Conservation (phyloP, 2,329 filamentous ascomycete species). For the Aspergillus aculeatus region DNA sequence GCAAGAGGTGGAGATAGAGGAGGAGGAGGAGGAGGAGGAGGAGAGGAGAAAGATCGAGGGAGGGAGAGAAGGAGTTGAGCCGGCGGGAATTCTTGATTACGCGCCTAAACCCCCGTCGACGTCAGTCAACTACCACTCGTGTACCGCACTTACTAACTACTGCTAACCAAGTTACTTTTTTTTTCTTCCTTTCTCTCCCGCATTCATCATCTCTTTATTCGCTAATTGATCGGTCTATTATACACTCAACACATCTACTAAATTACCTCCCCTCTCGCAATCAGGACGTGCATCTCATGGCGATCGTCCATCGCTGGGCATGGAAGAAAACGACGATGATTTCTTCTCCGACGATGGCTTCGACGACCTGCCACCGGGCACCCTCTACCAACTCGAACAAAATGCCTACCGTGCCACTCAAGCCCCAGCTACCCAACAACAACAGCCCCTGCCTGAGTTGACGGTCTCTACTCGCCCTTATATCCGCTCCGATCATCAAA, state of each 20-base stretch:
- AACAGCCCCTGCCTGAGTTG: conserved; percentile 5
- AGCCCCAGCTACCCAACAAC: conserved; percentile 26
- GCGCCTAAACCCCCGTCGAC: background rate
- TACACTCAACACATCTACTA: background rate
- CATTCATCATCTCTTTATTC: conserved; percentile 18
- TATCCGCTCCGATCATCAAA: conserved; percentile 1
- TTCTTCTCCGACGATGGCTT: conserved; percentile 50
- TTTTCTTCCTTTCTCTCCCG: conserved; percentile 2
- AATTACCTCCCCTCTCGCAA: background rate
- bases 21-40: conserved; percentile 12
- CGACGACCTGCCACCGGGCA: conserved; percentile 44
- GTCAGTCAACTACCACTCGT: conserved; percentile 4
- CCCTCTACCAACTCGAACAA: conserved; percentile 46
- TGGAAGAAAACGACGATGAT: conserved; percentile 50
- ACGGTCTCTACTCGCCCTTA: conserved; percentile 2
- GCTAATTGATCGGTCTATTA: background rate
- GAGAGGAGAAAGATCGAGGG: conserved; percentile 6
- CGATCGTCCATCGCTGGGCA: conserved; percentile 35
- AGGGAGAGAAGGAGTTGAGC: conserved; percentile 13
- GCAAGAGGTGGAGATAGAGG: background rate
- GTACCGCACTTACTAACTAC: no score
- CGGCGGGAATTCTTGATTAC: conserved; percentile 11
- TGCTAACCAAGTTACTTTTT: background rate
- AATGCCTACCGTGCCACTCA: conserved; percentile 47
- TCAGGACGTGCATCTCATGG: conserved; percentile 25